phyloP scores from a whole-genome alignment of 192 early-diverging fungal genomes.

The Coemansia sp. region DNA sequence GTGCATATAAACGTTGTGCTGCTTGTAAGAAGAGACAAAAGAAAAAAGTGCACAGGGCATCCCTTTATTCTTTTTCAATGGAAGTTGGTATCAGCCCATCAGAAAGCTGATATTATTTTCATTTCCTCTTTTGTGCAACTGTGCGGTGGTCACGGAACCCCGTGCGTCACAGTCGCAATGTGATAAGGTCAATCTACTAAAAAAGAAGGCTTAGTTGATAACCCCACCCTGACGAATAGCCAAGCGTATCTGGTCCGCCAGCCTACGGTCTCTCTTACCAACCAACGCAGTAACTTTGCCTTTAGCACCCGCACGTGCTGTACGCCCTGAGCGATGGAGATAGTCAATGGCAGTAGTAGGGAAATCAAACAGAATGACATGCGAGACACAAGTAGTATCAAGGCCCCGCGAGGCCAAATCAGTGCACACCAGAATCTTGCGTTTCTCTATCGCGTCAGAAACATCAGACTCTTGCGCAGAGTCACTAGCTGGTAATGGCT shows the following conservation, averaged over 20 bases:
- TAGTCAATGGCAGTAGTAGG: constrained; percentile 89
- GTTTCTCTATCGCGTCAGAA: not conserved
- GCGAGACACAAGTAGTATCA: constrained; percentile 83
- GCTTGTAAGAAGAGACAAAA: too few relatives aligned
- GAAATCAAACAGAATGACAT: constrained; percentile 90
- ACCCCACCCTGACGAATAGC: constrained; percentile 51
- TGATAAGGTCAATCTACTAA: too few relatives aligned
- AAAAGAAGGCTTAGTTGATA: constrained; percentile 20
- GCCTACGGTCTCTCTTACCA: constrained; percentile 62
- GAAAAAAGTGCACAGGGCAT: too few relatives aligned
- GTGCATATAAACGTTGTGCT: too few relatives aligned
- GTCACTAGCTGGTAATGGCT: constrained; percentile 12
- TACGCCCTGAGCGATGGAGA: constrained; percentile 87
- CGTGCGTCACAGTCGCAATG: too few relatives aligned
- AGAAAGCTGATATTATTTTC: too few relatives aligned
- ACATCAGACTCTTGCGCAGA: not conserved
- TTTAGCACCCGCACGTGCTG: constrained; percentile 74
- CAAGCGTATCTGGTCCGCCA: constrained; percentile 50
- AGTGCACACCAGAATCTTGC: constrained; percentile 78
- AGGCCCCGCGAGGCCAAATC: constrained; percentile 89
- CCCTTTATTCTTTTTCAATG: too few relatives aligned
- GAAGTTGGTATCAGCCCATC: too few relatives aligned
- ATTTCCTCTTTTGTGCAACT: too few relatives aligned
- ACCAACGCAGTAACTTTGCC: constrained; percentile 85
- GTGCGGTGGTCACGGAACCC: too few relatives aligned